Conservation (phyloP, 768 basidiomycete species). For the Pholiota molesta region DNA sequence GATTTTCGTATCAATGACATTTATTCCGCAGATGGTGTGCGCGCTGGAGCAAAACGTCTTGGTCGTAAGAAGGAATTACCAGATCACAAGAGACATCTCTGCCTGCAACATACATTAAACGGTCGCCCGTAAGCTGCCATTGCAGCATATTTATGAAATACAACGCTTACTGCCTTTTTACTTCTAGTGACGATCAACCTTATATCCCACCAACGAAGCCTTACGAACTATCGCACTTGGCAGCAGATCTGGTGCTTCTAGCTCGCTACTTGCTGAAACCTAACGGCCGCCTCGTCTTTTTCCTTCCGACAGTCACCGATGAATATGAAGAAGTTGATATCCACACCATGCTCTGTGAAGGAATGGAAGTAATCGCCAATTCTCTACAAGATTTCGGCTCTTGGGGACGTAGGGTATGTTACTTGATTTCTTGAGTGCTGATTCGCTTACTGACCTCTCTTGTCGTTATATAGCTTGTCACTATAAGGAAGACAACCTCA, state of each 20-base stretch:
- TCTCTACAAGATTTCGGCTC: constrained; percentile 92
- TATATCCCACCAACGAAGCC: constrained; percentile 92
- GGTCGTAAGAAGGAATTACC: constrained; percentile 63
- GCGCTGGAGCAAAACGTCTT: constrained; percentile 84
- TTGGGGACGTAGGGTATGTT: constrained; percentile 84
- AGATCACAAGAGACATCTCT: constrained; percentile 37
- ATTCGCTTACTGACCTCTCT: neutral
- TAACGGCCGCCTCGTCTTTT: constrained; percentile 90
- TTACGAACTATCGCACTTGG: constrained; percentile 88
- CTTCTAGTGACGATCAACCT: constrained; percentile 56
- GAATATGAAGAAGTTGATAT: constrained; percentile 91
- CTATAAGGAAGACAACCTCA: constrained; percentile 72
- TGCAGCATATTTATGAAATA: neutral
- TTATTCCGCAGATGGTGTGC: constrained; percentile 72
- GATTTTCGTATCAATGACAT: neutral
- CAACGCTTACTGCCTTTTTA: neutral
- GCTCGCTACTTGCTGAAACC: constrained; percentile 86
- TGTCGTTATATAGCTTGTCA: constrained; percentile 70
- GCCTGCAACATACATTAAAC: constrained; percentile 37
- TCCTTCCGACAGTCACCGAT: constrained; percentile 90
- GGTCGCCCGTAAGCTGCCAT: constrained; percentile 47
- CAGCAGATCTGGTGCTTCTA: constrained; percentile 77
- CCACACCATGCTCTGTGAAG: constrained; percentile 73
- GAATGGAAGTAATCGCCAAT: constrained; percentile 88
- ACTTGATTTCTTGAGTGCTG: neutral